Evolutionary conservation across 805 yeast species (phyloP).

Genomic region (Teunomyces funiuensis): DNA sequence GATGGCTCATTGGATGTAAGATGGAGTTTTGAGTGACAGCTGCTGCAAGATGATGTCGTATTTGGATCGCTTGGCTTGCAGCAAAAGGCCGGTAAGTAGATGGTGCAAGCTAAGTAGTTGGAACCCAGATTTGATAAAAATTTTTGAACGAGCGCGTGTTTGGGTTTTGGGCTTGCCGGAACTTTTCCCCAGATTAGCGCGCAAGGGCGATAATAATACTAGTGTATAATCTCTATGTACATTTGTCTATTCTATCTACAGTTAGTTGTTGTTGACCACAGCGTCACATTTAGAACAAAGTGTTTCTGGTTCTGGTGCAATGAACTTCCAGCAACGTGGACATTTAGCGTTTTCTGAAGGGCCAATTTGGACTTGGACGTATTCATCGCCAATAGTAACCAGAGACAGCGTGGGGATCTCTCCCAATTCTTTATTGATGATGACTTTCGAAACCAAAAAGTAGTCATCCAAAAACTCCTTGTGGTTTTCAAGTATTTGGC

Average conservation of each 20-base stretch:
- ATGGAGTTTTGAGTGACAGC: not conserved
- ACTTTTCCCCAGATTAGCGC: too few relatives aligned
- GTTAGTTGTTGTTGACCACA: constrained; percentile 32
- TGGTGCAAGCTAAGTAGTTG: constrained; percentile 2
- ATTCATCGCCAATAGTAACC: constrained; percentile 16
- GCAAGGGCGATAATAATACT: too few relatives aligned
- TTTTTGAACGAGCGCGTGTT: not conserved
- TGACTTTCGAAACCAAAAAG: constrained; percentile 63
- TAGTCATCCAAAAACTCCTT: constrained; percentile 36
- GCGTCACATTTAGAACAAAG: constrained; percentile 67
- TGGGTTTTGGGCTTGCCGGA: too few relatives aligned
- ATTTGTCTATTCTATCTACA: constrained; percentile 17
- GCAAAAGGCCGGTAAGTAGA: not conserved
- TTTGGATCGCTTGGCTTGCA: not conserved
- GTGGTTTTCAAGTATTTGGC: constrained; percentile 21
- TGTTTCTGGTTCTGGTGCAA: constrained; percentile 47
- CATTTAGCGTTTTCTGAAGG: constrained; percentile 61
- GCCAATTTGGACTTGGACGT: constrained; percentile 36
- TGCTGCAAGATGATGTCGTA: not conserved
- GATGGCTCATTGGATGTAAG: not conserved
- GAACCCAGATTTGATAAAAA: not conserved
- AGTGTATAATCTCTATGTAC: too few relatives aligned
- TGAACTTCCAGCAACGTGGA: constrained; percentile 92
- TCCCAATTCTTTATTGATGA: constrained; percentile 22
- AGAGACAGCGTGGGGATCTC: not conserved